Percentiles rank a stretch among this genome's conserved stretches.
phyloP scores from a whole-genome alignment of 129 eudicot genomes.

The Erigeron canadensis region DNA sequence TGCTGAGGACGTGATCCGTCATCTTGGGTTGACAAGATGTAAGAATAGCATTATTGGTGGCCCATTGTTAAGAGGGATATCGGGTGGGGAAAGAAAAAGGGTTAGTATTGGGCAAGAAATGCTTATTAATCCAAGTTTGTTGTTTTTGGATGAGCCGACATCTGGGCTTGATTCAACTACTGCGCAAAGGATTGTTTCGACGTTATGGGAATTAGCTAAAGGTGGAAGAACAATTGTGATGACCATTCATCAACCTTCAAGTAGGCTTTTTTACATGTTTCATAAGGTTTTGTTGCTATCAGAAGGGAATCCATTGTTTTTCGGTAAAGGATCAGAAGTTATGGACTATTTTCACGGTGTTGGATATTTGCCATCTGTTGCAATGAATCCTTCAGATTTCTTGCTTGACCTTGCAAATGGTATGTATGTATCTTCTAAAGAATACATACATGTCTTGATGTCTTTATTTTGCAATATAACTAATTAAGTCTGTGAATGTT shows the following conservation, averaged over 20 bases:
- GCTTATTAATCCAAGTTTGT: constrained; percentile 78
- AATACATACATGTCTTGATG: background rate
- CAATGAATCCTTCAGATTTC: constrained; percentile 94
- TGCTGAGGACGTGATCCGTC: constrained; percentile 58
- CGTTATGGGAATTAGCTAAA: constrained; percentile 61
- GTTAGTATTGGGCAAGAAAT: constrained; percentile 95
- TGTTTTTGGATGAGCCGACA: constrained; percentile 88
- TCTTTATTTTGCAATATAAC: background rate
- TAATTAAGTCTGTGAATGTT: background rate
- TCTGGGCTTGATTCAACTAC: constrained; percentile 92
- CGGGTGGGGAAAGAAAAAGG: constrained; percentile 88
- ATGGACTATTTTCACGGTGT: constrained; percentile 57
- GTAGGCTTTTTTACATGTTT: constrained; percentile 85
- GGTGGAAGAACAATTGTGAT: constrained; percentile 78
- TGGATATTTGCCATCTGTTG: constrained; percentile 64
- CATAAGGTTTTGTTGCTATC: constrained; percentile 74
- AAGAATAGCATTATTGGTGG: constrained; percentile 62
- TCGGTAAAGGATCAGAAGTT: constrained; percentile 61
- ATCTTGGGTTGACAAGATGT: constrained; percentile 64
- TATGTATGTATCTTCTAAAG: constrained; percentile 8
- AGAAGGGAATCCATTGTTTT: constrained; percentile 75
- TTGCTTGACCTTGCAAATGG: constrained; percentile 84
- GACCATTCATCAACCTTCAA: constrained; percentile 94
- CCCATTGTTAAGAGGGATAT: constrained; percentile 54
- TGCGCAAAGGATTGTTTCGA: constrained; percentile 76